Base-by-base conservation (phyloP, 805 yeast species). In the Yarrowia hollandica region DNA sequence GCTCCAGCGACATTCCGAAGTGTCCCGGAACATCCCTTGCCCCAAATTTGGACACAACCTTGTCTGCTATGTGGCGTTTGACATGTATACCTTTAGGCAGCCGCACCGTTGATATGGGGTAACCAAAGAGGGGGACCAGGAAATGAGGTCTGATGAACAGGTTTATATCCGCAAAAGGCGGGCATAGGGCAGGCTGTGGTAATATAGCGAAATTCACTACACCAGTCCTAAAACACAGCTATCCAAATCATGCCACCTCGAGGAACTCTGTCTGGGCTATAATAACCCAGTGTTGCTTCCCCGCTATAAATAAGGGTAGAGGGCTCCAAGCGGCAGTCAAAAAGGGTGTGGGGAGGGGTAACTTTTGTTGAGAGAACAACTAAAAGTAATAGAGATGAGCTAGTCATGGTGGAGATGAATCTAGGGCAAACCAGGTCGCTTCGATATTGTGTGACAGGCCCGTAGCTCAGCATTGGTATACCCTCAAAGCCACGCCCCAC, bases 321-420 rank as follows among this genome's bases (percentile, higher is more conserved):
- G 30, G 18, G 23, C 48, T 25, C 22, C 14, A 41, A 41, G 11
- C 33, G 26, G 48, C 2, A 3, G 30, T 21, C n/a, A n/a, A n/a
- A n/a, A n/a, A n/a, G 44, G 19, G 30, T 22, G 15, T 14, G 48
- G 48, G 33, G 48, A n/a, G 48, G 48, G 48, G 48, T 23, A n/a
- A 23, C 46, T 22, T 25, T 41, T 41, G 48, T 41, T 41, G 48
- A 26, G 48, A 12, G 31, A n/a, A 15, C 26, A 4, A 22, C 30
- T 39, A 16, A 39, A 39, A 25, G 33, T 7, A 16, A 10, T 41
- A 26, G 33, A 41, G 48, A 26, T 41, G 48, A 26, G 33, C 48
- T 41, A 41, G 7, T 30, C n/a, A n/a, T n/a, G n/a, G n/a, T n/a
- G n/a, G 12, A 23, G 18, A 23, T 19, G n/a, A 23, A 19, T 15